These are phyloP conservation scores for Arabis hirsuta DNA, from an alignment of 345 rosid species.

Conservation along the genomic window DNA sequence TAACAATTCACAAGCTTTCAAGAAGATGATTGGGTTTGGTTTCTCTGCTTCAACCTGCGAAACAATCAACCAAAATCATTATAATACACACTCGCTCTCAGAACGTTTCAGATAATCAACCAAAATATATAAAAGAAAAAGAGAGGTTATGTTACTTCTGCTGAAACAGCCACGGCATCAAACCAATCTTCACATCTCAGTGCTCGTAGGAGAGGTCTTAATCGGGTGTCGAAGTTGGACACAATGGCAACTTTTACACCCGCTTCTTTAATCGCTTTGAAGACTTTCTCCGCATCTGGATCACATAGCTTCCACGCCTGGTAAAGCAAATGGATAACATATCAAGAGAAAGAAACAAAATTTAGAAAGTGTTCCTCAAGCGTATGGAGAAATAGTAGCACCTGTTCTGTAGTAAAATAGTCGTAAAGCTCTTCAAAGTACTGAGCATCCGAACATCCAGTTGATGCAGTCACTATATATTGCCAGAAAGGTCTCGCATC, in stretches of 20 bases:
- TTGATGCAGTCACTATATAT: constrained; percentile 81
- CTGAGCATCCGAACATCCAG: constrained; percentile 85
- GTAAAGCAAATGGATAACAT: constrained; percentile 12
- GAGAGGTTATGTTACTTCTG: constrained; percentile 64
- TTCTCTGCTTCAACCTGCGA: constrained; percentile 92
- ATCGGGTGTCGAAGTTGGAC: constrained; percentile 94
- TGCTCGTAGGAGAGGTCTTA: constrained; percentile 83
- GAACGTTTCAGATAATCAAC: constrained; percentile 11
- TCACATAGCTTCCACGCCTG: constrained; percentile 99
- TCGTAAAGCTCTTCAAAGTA: constrained; percentile 92
- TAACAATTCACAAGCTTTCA: constrained; percentile 88
- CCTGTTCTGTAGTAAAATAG: constrained; percentile 88
- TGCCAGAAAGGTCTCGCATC: constrained; percentile 98
- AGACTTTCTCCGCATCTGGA: constrained; percentile 87
- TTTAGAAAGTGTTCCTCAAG: neutral
- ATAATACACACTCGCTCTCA: neutral
- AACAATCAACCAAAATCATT: constrained; percentile 26
- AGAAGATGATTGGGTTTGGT: constrained; percentile 94
- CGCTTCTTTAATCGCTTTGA: constrained; percentile 72
- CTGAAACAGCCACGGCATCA: constrained; percentile 96
- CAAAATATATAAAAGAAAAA: constrained; percentile 4
- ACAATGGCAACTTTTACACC: constrained; percentile 91
- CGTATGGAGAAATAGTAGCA: constrained; percentile 23
- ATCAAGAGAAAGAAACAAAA: constrained; percentile 24
- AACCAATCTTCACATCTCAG: constrained; percentile 91